Evolutionary conservation across 768 basidiomycete species (phyloP).

Genomic region (Mycena filopes): DNA sequence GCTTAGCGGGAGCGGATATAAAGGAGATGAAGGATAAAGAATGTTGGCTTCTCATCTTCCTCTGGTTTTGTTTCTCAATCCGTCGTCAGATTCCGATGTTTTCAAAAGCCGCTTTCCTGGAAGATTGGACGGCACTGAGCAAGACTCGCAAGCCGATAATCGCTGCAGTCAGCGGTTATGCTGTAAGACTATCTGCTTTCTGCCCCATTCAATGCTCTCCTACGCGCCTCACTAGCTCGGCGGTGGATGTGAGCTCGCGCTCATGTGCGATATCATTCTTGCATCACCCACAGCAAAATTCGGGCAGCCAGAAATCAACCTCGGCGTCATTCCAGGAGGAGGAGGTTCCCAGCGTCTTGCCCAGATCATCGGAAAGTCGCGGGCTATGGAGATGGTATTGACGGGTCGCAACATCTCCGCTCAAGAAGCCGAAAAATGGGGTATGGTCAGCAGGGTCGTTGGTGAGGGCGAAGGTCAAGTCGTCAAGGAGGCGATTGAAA

Average conservation of each 20-base stretch:
- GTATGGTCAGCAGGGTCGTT: conserved; percentile 86
- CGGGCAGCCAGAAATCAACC: conserved; percentile 95
- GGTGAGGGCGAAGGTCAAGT: conserved; percentile 81
- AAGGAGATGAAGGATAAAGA: conserved; percentile 99
- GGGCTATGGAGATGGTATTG: conserved; percentile 93
- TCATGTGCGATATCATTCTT: conserved; percentile 96
- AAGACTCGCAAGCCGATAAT: conserved; percentile 91
- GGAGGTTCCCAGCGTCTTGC: conserved; percentile 95
- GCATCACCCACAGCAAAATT: conserved; percentile 91
- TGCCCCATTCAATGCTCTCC: background rate
- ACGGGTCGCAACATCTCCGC: conserved; percentile 88
- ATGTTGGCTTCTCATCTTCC: conserved; percentile 59
- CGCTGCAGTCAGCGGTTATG: conserved; percentile 95
- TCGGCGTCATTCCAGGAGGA: conserved; percentile 94
- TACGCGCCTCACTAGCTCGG: conserved; percentile 72
- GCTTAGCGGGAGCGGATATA: conserved; percentile 93
- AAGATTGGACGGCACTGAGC: conserved; percentile 82
- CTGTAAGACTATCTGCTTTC: conserved; percentile 62
- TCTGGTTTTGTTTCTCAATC: background rate
- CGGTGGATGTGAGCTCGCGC: conserved; percentile 95
- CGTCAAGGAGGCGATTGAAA: conserved; percentile 84
- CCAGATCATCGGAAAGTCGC: conserved; percentile 87
- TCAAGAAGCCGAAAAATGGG: conserved; percentile 87
- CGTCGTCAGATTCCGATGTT: conserved; percentile 76
- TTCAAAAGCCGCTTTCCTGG: conserved; percentile 87